Conservation (phyloP, 306 rosid species). For the Trifolium subterraneum region DNA sequence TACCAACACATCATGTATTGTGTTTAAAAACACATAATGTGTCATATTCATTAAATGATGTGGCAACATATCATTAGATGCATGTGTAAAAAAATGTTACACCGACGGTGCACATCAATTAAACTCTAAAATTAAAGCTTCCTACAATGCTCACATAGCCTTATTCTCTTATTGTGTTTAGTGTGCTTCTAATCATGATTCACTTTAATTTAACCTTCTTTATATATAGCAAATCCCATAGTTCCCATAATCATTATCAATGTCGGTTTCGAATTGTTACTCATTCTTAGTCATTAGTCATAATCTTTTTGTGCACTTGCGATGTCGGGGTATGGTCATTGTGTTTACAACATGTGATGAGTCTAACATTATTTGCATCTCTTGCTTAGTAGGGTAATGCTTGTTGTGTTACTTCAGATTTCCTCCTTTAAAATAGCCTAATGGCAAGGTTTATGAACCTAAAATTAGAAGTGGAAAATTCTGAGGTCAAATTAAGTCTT, state of each 20-base stretch:
- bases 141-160: background rate
- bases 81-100: no score
- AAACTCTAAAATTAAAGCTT: no score
- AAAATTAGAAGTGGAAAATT: no score
- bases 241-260: conserved; percentile 31
- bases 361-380: conserved; percentile 12
- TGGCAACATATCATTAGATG: no score
- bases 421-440: no score
- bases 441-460: no score
- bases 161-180: conserved; percentile 25
- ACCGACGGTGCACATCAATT: no score
- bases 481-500: no score
- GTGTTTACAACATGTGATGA: conserved; percentile 41
- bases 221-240: conserved; percentile 6
- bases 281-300: conserved; percentile 1
- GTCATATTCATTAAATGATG: no score
- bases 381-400: background rate
- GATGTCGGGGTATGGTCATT: conserved; percentile 29
- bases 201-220: conserved; percentile 7
- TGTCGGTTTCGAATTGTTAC: conserved; percentile 27
- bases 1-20: no score
- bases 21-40: no score
- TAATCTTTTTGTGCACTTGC: conserved; percentile 23
- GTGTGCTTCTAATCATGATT: conserved; percentile 41
- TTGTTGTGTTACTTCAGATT: no score